These are phyloP conservation scores for Tricholoma flavovirens DNA, from an alignment of 768 basidiomycete species.

Conservation along the genomic window DNA sequence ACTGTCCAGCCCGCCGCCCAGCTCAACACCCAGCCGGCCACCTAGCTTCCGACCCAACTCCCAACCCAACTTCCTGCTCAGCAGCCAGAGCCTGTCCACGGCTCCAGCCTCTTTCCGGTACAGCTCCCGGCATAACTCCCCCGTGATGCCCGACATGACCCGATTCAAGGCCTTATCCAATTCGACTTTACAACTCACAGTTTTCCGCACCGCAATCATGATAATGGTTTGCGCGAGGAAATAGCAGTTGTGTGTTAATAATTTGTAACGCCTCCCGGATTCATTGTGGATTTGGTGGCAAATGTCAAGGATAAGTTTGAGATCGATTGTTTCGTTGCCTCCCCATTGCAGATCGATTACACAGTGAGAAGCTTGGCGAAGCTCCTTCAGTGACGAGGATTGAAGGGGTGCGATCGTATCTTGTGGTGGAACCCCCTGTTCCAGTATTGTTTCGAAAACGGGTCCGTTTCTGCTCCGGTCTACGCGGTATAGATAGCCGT, in stretches of 20 bases:
- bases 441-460: not conserved
- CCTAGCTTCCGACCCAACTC: too few relatives aligned
- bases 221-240: not conserved
- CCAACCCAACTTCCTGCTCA: too few relatives aligned
- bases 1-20: too few relatives aligned
- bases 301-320: not conserved
- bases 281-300: not conserved
- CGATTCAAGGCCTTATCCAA: not conserved
- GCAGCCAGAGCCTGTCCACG: too few relatives aligned
- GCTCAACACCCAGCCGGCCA: too few relatives aligned
- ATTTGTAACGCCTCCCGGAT: not conserved
- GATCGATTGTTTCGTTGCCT: not conserved
- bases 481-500: too few relatives aligned
- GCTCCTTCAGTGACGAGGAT: not conserved
- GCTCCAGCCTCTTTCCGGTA: too few relatives aligned
- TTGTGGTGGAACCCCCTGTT: not conserved
- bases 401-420: not conserved
- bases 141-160: not conserved
- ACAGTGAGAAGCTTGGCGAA: not conserved
- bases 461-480: too few relatives aligned
- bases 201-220: not conserved
- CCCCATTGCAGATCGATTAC: not conserved
- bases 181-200: not conserved
- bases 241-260: not conserved
- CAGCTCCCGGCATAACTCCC: not conserved